phyloP scores from a whole-genome alignment of 306 rosid species.

The Sicyos edulis region DNA sequence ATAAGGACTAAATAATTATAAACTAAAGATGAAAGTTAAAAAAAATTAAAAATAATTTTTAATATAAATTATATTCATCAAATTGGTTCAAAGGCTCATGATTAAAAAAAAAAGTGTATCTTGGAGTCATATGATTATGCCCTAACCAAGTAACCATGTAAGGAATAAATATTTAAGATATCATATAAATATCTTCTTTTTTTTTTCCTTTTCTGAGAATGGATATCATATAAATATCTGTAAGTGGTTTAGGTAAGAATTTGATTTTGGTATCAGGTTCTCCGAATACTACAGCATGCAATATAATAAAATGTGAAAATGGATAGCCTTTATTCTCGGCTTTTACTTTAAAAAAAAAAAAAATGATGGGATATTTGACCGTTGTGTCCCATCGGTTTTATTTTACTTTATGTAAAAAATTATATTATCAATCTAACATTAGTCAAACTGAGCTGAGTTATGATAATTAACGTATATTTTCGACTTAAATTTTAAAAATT shows the following conservation, averaged over 20 bases:
- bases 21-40: too few species aligned
- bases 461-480: too few species aligned
- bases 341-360: neutral
- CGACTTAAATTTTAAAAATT: too few species aligned
- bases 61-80: too few species aligned
- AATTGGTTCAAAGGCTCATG: neutral
- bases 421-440: neutral
- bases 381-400: neutral
- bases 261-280: constrained; percentile 16
- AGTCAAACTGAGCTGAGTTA: too few species aligned
- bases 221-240: neutral
- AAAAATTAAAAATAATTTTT: too few species aligned
- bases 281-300: neutral
- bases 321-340: neutral
- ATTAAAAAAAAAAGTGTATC: too few species aligned
- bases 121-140: too few species aligned
- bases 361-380: neutral
- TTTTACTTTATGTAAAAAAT: neutral
- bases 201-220: too few species aligned
- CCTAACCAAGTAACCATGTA: neutral
- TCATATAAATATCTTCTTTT: neutral
- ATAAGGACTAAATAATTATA: too few species aligned
- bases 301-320: neutral
- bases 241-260: constrained; percentile 8
- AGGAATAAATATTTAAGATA: neutral